Evolutionary conservation across 2,329 filamentous ascomycete species (phyloP).

Genomic region (Colletotrichum echinochloae): DNA sequence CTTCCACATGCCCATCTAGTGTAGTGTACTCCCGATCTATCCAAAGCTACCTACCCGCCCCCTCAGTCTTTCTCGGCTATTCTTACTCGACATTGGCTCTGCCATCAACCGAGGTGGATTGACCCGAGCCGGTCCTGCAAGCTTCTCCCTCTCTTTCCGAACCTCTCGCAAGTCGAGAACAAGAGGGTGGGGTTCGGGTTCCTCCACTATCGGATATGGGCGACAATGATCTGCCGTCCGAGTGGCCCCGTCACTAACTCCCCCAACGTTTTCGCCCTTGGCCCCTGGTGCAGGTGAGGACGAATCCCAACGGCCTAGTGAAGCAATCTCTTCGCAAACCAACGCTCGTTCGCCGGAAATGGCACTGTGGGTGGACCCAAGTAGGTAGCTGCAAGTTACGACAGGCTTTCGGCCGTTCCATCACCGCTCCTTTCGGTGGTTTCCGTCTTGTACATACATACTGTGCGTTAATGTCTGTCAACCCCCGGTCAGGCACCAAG

Average conservation of each 20-base stretch:
- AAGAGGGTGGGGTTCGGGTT: conserved; percentile 18
- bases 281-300: not conserved
- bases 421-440: conserved; percentile 22
- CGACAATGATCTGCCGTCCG: conserved; percentile 14
- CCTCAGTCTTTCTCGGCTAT: conserved; percentile 33
- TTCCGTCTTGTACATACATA: conserved; percentile 20
- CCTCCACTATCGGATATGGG: conserved; percentile 10
- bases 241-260: conserved; percentile 11
- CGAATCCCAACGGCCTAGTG: not conserved
- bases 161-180: conserved; percentile 17
- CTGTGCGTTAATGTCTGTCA: conserved; percentile 23
- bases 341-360: conserved; percentile 26
- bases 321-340: conserved; percentile 28
- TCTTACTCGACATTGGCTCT: conserved; percentile 16
- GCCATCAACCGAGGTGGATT: conserved; percentile 22
- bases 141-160: not conserved
- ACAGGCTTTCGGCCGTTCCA: conserved; percentile 10
- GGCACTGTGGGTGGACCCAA: not conserved
- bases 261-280: conserved; percentile 4
- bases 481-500: not conserved
- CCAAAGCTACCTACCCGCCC: conserved; percentile 4
- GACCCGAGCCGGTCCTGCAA: conserved; percentile 24
- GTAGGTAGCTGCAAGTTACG: not conserved
- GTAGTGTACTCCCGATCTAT: too few relatives aligned
- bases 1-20: too few relatives aligned